phyloP scores from a whole-genome alignment of 2,329 filamentous ascomycete species.

The Sphaerostilbella broomeana region DNA sequence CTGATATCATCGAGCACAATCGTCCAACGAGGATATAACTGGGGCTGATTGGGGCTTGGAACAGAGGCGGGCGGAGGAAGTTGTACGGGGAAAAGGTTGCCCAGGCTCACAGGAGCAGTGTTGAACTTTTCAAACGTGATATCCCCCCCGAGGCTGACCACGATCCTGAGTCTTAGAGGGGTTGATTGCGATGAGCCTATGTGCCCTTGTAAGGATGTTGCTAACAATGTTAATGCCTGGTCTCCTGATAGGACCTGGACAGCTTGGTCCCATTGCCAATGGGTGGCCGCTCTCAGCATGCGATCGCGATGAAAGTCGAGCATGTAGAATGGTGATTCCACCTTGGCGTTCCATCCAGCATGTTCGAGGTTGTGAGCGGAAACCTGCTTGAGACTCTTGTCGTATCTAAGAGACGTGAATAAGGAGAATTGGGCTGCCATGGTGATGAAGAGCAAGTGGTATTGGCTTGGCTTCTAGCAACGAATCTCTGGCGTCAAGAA shows the following conservation, averaged over 20 bases:
- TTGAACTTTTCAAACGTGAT: slow-evolving; percentile 37
- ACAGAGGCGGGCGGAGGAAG: slow-evolving; percentile 40
- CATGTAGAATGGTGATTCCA: slow-evolving; percentile 67
- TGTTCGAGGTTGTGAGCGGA: slow-evolving; percentile 32
- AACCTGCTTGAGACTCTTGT: slow-evolving; percentile 47
- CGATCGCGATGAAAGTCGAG: slow-evolving; percentile 72
- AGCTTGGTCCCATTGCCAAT: slow-evolving; percentile 50
- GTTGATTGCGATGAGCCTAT: slow-evolving; percentile 28
- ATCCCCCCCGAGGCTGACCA: slow-evolving; percentile 44
- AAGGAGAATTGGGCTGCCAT: slow-evolving; percentile 49
- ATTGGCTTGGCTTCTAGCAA: too few species aligned
- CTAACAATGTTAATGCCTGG: slow-evolving; percentile 37
- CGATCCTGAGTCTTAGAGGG: slow-evolving; percentile 47
- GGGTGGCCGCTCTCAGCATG: slow-evolving; percentile 55
- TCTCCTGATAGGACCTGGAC: slow-evolving; percentile 39
- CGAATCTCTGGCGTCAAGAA: too few species aligned
- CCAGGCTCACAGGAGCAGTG: slow-evolving; percentile 34
- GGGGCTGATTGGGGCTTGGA: slow-evolving; percentile 19
- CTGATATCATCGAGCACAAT: slow-evolving; percentile 38
- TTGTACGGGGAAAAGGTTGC: slow-evolving; percentile 50
- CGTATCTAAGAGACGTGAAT: slow-evolving; percentile 68
- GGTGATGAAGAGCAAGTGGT: slow-evolving; percentile 5
- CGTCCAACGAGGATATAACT: slow-evolving; percentile 29
- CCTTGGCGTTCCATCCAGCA: slow-evolving; percentile 46
- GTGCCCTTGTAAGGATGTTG: slow-evolving; percentile 25